These are phyloP conservation scores for Cotoneaster glaucophyllus DNA, from an alignment of 306 rosid genomes.

Conservation along the genomic window DNA sequence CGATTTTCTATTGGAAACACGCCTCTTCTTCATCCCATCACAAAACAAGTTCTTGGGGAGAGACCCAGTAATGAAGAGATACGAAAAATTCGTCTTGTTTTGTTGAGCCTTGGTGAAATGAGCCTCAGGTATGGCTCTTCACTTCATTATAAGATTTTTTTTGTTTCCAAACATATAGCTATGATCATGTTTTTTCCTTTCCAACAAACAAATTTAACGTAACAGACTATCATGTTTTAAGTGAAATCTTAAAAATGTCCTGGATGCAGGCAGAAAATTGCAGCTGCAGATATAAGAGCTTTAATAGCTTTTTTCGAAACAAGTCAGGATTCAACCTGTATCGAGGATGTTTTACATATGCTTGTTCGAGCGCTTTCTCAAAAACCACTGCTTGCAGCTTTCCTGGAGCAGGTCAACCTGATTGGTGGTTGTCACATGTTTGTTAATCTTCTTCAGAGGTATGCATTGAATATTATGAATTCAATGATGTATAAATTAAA, in stretches of 20 bases:
- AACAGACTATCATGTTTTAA: slow-evolving; percentile 3
- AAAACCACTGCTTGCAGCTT: slow-evolving; percentile 69
- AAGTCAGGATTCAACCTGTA: slow-evolving; percentile 80
- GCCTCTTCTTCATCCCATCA: slow-evolving; percentile 43
- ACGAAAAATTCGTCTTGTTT: slow-evolving; percentile 88
- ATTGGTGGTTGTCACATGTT: slow-evolving; percentile 80
- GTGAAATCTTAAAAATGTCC: slow-evolving; percentile 18
- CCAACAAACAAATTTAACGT: slow-evolving; percentile 3
- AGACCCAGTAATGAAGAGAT: slow-evolving; percentile 75
- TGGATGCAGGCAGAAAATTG: slow-evolving; percentile 72
- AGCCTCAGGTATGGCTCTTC: slow-evolving; percentile 65
- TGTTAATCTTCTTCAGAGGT: slow-evolving; percentile 97
- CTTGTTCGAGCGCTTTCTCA: slow-evolving; percentile 86
- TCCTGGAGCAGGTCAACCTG: slow-evolving; percentile 76
- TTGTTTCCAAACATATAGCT: neutral
- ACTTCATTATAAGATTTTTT: neutral
- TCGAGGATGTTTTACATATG: slow-evolving; percentile 95
- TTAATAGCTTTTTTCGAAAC: slow-evolving; percentile 83
- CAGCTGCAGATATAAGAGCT: slow-evolving; percentile 73
- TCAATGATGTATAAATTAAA: neutral
- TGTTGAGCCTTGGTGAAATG: slow-evolving; percentile 97
- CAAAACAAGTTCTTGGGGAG: slow-evolving; percentile 41
- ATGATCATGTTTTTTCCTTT: slow-evolving; percentile 10
- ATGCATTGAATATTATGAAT: slow-evolving; percentile 9
- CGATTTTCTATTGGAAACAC: slow-evolving; percentile 45